A percentile compares a stretch with the other conserved stretches of the same genome.
Evolutionary conservation across 805 yeast genomes (phyloP).

Genomic region (Maudiozyma turicensis): DNA sequence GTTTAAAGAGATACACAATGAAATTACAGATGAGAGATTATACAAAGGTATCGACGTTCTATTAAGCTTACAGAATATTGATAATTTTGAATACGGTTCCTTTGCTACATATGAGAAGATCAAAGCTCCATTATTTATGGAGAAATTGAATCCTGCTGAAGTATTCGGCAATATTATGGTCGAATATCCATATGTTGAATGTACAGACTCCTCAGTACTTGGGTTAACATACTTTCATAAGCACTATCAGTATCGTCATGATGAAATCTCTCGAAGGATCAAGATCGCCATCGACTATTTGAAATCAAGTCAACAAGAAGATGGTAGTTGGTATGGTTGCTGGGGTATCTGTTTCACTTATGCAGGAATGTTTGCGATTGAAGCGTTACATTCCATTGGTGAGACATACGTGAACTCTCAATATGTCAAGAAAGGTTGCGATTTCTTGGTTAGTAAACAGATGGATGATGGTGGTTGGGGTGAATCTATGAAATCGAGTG

Average conservation of each 20-base stretch:
- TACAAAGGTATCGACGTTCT: slow-evolving; percentile 68
- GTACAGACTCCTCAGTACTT: slow-evolving; percentile 89
- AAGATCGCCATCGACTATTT: slow-evolving; percentile 67
- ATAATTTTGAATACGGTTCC: slow-evolving; percentile 75
- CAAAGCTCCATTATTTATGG: slow-evolving; percentile 69
- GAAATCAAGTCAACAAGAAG: slow-evolving; percentile 52
- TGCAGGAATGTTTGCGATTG: slow-evolving; percentile 96
- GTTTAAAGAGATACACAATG: slow-evolving; percentile 39
- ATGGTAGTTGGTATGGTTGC: slow-evolving; percentile 97
- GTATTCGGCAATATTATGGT: slow-evolving; percentile 98
- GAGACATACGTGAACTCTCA: slow-evolving; percentile 51
- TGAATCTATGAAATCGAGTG: slow-evolving; percentile 86
- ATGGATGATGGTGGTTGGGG: slow-evolving; percentile 95
- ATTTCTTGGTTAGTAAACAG: slow-evolving; percentile 68
- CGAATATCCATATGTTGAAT: slow-evolving; percentile 96
- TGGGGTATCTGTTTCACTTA: slow-evolving; percentile 98
- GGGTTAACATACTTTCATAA: slow-evolving; percentile 75
- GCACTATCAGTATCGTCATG: slow-evolving; percentile 52
- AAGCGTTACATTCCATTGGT: slow-evolving; percentile 71
- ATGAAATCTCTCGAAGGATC: slow-evolving; percentile 62
- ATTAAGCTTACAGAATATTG: slow-evolving; percentile 67
- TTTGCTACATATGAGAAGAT: slow-evolving; percentile 86
- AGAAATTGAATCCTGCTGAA: slow-evolving; percentile 86
- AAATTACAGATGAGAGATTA: slow-evolving; percentile 46
- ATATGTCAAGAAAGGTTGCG: slow-evolving; percentile 68